Conservation (phyloP, 768 basidiomycete species). For the Phallus indusiatus region DNA sequence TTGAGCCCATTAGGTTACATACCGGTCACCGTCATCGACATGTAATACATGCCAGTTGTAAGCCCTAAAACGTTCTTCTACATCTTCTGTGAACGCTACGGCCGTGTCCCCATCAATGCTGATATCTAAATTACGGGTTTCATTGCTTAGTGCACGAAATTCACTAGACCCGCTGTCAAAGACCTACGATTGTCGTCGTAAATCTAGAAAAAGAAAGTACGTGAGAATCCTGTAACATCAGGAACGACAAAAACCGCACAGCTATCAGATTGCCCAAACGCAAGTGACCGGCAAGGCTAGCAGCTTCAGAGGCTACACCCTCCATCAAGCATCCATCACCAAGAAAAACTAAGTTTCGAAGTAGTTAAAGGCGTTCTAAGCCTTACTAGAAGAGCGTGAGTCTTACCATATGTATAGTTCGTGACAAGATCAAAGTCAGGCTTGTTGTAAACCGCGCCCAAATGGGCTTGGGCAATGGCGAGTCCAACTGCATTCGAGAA, state of each 20-base stretch:
- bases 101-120: constrained; percentile 93
- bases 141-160: background rate
- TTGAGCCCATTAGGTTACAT: constrained; percentile 15
- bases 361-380: constrained; percentile 6
- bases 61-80: constrained; percentile 75
- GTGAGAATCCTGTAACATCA: constrained; percentile 10
- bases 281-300: constrained; percentile 87
- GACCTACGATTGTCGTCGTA: constrained; percentile 92
- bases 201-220: constrained; percentile 37
- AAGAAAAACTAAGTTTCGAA: constrained; percentile 54
- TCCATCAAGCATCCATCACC: constrained; percentile 98
- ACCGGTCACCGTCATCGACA: constrained; percentile 75
- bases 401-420: constrained; percentile 80
- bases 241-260: constrained; percentile 28
- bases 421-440: constrained; percentile 71
- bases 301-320: constrained; percentile 89
- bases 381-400: background rate
- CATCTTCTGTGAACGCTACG: constrained; percentile 90
- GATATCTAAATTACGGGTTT: constrained; percentile 50
- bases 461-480: constrained; percentile 87
- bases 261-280: constrained; percentile 89
- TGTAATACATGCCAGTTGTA: constrained; percentile 93
- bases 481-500: constrained; percentile 90
- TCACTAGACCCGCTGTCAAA: background rate
- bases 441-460: constrained; percentile 86